Evolutionary conservation across 2,329 filamentous ascomycete genomes (phyloP).

Genomic region (Phyllosticta paracitricarpa): DNA sequence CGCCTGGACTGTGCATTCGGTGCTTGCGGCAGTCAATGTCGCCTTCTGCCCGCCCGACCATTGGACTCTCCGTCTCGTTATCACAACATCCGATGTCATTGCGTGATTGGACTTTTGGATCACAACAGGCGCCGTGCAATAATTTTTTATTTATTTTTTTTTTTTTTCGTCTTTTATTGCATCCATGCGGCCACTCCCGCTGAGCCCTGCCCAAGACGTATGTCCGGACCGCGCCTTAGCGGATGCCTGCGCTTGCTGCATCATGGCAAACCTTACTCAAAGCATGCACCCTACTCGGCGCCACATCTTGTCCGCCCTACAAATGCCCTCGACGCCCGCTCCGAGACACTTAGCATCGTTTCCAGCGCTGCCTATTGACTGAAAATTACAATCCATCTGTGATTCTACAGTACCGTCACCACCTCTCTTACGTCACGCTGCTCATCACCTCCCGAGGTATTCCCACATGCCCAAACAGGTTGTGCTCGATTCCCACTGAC

Average conservation of each 20-base stretch:
- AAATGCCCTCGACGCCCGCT: not conserved
- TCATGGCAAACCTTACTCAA: not conserved
- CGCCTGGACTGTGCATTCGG: not conserved
- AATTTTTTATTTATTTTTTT: not conserved
- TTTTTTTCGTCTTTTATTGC: not conserved
- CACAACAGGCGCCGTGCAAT: not conserved
- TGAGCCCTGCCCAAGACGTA: not conserved
- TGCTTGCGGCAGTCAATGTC: not conserved
- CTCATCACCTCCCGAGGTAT: not conserved
- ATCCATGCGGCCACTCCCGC: not conserved
- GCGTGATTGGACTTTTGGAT: not conserved
- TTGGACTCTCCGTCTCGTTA: not conserved
- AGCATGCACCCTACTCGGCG: not conserved
- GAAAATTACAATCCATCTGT: not conserved
- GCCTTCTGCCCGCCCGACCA: not conserved
- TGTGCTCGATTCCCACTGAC: not conserved
- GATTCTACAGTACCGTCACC: not conserved
- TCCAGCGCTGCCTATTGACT: not conserved
- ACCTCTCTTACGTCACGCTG: not conserved
- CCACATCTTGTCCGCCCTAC: not conserved
- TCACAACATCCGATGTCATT: not conserved
- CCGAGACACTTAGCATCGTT: not conserved
- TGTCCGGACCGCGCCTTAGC: not conserved
- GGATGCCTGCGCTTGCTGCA: not conserved
- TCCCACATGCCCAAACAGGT: not conserved